phyloP scores from a whole-genome alignment of 1,284 basidiomycete species.

The Moniliella sp. region DNA sequence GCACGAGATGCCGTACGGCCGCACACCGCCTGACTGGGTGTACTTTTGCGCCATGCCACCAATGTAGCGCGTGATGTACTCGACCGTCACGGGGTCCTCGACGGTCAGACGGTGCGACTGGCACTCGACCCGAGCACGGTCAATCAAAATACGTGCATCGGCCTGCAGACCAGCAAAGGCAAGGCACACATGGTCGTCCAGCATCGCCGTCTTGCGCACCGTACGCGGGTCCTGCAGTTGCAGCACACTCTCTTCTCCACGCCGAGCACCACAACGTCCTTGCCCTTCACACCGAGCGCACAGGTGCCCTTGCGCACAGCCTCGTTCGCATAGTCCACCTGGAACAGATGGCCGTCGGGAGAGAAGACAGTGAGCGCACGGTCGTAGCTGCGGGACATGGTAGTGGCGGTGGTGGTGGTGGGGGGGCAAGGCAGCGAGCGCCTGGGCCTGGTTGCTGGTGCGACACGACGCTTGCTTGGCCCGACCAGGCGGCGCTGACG shows the following conservation, averaged over 20 bases:
- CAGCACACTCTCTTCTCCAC: constrained; percentile 92
- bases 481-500: no score
- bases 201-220: constrained; percentile 89
- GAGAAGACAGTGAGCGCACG: constrained; percentile 72
- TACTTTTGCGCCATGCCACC: constrained; percentile 90
- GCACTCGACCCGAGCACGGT: constrained; percentile 91
- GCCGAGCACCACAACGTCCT: constrained; percentile 80
- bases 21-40: constrained; percentile 93
- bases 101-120: constrained; percentile 91
- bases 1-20: constrained; percentile 92
- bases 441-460: no score
- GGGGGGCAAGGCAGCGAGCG: no score
- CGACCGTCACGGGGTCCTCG: constrained; percentile 89
- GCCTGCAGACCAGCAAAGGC: constrained; percentile 97
- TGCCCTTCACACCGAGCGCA: constrained; percentile 84
- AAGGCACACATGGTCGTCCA: constrained; percentile 90
- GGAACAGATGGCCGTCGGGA: constrained; percentile 48
- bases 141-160: constrained; percentile 88
- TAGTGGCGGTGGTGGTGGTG: no score
- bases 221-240: constrained; percentile 95
- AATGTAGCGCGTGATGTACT: constrained; percentile 93
- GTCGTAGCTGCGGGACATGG: constrained; percentile 6
- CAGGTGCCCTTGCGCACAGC: constrained; percentile 93
- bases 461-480: no score
- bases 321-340: constrained; percentile 96